Evolutionary conservation across 2,329 filamentous ascomycete species (phyloP).

Genomic region (Beauveria bassiana): DNA sequence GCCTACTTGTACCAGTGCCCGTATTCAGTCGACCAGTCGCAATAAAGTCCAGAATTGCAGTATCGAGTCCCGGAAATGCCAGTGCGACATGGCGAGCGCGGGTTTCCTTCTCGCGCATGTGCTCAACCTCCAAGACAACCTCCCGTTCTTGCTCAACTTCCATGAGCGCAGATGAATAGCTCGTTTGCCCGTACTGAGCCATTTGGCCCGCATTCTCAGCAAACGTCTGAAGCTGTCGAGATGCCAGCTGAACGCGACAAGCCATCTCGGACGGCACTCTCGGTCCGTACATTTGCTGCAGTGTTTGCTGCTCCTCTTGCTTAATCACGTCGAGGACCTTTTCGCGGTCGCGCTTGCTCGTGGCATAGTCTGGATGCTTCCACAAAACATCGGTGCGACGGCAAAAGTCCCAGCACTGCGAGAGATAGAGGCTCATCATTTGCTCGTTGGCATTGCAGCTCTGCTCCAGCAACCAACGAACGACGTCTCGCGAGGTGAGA

Average conservation of each 20-base stretch:
- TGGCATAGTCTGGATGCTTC: constrained; percentile 34
- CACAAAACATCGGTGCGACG: constrained; percentile 41
- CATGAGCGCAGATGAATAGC: constrained; percentile 43
- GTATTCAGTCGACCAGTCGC: not conserved
- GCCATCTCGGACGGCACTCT: constrained; percentile 1
- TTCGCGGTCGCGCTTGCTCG: constrained; percentile 23
- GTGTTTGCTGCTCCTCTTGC: constrained; percentile 46
- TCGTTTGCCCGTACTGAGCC: not conserved
- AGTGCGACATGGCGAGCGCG: constrained; percentile 32
- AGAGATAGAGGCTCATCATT: constrained; percentile 47
- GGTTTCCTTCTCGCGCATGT: constrained; percentile 46
- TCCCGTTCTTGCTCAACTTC: constrained; percentile 55
- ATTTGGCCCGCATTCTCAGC: not conserved
- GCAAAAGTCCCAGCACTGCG: constrained; percentile 56
- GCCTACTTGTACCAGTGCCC: not conserved
- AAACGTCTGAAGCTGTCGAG: not conserved
- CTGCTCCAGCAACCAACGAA: constrained; percentile 57
- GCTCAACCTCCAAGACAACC: constrained; percentile 50
- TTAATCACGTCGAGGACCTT: constrained; percentile 22
- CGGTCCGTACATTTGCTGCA: constrained; percentile 50
- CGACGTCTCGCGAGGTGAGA: constrained; percentile 16
- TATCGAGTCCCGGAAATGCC: constrained; percentile 27
- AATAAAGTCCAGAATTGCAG: not conserved
- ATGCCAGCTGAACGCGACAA: not conserved
- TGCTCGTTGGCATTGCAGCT: constrained; percentile 54